A percentile compares a stretch with the other conserved stretches of the same genome.
Evolutionary conservation across 768 basidiomycete genomes (phyloP).

Genomic region (Agrocybe chaxingu): DNA sequence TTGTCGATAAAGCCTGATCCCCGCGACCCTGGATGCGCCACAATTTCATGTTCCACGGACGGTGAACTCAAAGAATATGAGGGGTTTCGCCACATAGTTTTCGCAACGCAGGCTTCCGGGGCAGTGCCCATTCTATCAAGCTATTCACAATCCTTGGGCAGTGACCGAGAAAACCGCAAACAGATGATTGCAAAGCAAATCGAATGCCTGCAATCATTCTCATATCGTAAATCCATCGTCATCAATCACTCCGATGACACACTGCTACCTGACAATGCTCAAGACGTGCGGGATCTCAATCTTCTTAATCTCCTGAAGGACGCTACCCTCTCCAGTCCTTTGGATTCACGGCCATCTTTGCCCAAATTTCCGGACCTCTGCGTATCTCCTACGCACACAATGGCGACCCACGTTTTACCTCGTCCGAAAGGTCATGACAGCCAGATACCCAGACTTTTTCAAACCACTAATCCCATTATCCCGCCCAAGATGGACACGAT

Average conservation of each 20-base stretch:
- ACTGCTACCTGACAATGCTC: slow-evolving; percentile 47
- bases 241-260: slow-evolving; percentile 67
- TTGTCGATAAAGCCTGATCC: slow-evolving; percentile 39
- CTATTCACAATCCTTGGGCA: slow-evolving; percentile 38
- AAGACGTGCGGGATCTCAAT: slow-evolving; percentile 66
- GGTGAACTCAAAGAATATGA: slow-evolving; percentile 23
- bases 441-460: slow-evolving; percentile 43
- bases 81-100: slow-evolving; percentile 65
- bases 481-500: slow-evolving; percentile 44
- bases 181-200: slow-evolving; percentile 37
- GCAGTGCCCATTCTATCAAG: slow-evolving; percentile 51
- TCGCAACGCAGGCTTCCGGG: slow-evolving; percentile 73
- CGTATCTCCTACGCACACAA: slow-evolving; percentile 51
- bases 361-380: slow-evolving; percentile 21
- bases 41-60: slow-evolving; percentile 34
- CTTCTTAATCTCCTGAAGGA: slow-evolving; percentile 25
- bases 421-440: slow-evolving; percentile 30
- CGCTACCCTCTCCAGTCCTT: not conserved
- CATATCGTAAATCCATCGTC: slow-evolving; percentile 55
- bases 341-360: not conserved
- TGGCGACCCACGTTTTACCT: slow-evolving; percentile 66
- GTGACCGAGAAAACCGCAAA: slow-evolving; percentile 21
- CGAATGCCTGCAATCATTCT: slow-evolving; percentile 47
- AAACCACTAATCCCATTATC: slow-evolving; percentile 74
- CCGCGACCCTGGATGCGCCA: slow-evolving; percentile 26